Evolutionary conservation across 139 green algal species (phyloP), one percentile per base, ranked within the genome.

Genomic region (Chlorella sp.): DNA sequence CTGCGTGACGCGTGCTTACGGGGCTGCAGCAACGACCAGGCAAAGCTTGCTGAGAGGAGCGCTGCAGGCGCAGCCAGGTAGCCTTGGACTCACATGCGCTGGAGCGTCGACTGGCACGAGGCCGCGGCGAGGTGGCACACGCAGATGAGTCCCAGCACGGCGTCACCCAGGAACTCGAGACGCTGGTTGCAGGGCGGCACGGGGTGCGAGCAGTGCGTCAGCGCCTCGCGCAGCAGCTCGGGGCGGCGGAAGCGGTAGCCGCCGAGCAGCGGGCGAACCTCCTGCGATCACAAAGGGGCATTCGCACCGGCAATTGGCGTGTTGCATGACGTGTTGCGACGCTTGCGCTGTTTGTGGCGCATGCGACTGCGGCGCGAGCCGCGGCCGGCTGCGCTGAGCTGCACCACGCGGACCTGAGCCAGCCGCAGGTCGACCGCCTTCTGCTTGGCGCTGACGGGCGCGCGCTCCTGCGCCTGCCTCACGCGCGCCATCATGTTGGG

Each of bases 101-200:
- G 20, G 55, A 10, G 26, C 23, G 22, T 64, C 26, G 26, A 10
- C 55, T 64, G 4, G 14, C 26, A 68, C 5, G 22, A 66, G n/a
- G n/a, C 42, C 49, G n/a, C n/a, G 6, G 23, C 29, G 26, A 77
- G 32, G 62, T 77, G 72, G 35, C 1, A 34, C 24, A 63, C 72
- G 72, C 72, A 26, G 35, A 71, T 3, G 20, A 77, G 49, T 3
- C 72, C 64, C 62, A 77, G 32, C 10, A 65, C 62, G 4, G 72
- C 36, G 49, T 77, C 72, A 20, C 72, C 72, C 31, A 77, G 42
- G 63, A 77, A 77, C 62, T 77, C 72, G 36, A 77, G 63, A 2
- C 72, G 62, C 72, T 76, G 72, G 72, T 77, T 72, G 72, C 30
- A 60, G 26, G 72, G 72, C 42, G 35, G 61, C 2, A 49, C 5